Evolutionary conservation across 768 basidiomycete species (phyloP).

Genomic region (Lactifluus echinatus): DNA sequence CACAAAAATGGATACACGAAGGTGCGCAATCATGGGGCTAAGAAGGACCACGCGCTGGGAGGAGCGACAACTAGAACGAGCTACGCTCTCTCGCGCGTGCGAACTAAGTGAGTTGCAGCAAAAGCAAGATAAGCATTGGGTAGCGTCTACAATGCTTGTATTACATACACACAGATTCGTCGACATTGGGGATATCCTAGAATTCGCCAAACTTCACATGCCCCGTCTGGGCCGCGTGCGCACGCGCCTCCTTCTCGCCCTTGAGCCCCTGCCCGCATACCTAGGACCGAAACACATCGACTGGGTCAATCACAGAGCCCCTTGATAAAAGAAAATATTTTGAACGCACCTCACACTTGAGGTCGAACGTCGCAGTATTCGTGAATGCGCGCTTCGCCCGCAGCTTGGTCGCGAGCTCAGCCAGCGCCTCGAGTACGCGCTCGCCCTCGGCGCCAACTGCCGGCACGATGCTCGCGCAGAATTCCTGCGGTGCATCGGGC

Average conservation of each 20-base stretch:
- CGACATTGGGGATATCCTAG: slow-evolving; percentile 26
- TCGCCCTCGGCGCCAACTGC: slow-evolving; percentile 38
- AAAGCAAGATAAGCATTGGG: too few species aligned
- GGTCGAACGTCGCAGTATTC: slow-evolving; percentile 85
- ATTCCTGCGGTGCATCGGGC: slow-evolving; percentile 67
- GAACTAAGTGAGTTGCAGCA: too few species aligned
- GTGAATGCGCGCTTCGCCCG: slow-evolving; percentile 78
- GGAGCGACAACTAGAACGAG: too few species aligned
- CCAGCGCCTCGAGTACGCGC: slow-evolving; percentile 57
- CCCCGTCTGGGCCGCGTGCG: slow-evolving; percentile 81
- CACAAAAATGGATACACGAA: slow-evolving; percentile 66
- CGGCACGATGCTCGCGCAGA: slow-evolving; percentile 75
- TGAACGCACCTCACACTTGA: slow-evolving; percentile 69
- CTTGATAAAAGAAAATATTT: not conserved
- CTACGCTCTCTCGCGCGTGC: too few species aligned
- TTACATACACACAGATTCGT: not conserved
- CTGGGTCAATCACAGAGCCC: slow-evolving; percentile 2
- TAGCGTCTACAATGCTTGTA: not conserved
- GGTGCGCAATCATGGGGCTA: slow-evolving; percentile 28
- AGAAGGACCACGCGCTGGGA: slow-evolving; percentile 37
- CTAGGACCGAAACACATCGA: slow-evolving; percentile 29
- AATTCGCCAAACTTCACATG: slow-evolving; percentile 83
- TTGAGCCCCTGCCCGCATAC: slow-evolving; percentile 79
- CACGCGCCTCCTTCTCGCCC: slow-evolving; percentile 89
- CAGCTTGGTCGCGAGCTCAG: slow-evolving; percentile 62